Conservation (phyloP, 257 asterid species). For the Solanum rostratum region DNA sequence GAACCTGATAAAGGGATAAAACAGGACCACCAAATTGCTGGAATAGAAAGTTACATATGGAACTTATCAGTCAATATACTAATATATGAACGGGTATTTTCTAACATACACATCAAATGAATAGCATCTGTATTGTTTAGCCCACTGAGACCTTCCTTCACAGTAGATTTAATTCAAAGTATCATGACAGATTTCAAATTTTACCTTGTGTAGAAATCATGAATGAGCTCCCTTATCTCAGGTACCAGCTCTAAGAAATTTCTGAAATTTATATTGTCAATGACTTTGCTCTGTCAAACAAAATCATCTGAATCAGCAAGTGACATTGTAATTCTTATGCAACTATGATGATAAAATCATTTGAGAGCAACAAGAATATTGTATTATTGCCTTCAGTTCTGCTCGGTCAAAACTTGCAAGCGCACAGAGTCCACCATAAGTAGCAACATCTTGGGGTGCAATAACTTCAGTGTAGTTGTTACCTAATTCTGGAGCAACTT, state of each 20-base stretch:
- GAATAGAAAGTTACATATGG: not conserved
- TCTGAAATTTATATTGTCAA: constrained; percentile 76
- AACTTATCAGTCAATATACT: not conserved
- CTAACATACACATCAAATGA: not conserved
- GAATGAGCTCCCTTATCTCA: constrained; percentile 85
- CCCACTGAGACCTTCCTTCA: not conserved
- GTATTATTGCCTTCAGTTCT: constrained; percentile 63
- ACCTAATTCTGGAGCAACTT: constrained; percentile 75
- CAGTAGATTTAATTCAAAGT: not conserved
- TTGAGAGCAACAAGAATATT: not conserved
- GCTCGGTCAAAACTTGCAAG: constrained; percentile 96
- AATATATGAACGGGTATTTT: not conserved
- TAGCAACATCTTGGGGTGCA: constrained; percentile 94
- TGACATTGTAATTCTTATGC: not conserved
- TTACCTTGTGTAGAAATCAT: constrained; percentile 92
- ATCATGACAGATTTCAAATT: not conserved
- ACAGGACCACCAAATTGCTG: not conserved
- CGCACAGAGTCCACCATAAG: constrained; percentile 96
- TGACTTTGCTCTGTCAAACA: constrained; percentile 83
- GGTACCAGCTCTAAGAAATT: constrained; percentile 94
- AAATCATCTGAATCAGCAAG: constrained; percentile 2
- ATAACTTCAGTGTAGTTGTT: constrained; percentile 75
- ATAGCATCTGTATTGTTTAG: not conserved
- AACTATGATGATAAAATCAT: not conserved
- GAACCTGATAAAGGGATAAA: not conserved